Base-by-base conservation (phyloP, 1,284 basidiomycete species). In the Papiliotrema fonsecae region DNA sequence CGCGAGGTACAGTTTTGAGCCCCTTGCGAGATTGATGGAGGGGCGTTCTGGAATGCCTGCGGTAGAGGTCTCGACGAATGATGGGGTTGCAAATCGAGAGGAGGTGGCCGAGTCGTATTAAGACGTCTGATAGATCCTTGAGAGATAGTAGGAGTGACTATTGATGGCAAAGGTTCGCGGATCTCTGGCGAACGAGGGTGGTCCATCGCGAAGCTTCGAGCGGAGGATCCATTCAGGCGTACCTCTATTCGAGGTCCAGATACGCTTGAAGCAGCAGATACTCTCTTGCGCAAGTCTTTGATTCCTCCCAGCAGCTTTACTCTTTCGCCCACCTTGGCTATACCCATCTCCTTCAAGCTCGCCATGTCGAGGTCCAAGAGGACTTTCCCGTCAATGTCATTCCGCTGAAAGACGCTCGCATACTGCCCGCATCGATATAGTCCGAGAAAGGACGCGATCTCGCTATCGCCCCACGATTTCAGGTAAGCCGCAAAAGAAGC, bases 301-400 rank as follows among this genome's bases (percentile, higher is more conserved):
- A 97, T 86, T 0, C 83, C 92, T 49, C 83, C 86, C 16, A 88
- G 65, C 45, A 97, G 85, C 64, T 88, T 82, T 16, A 96, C 82
- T 44, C 90, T 77, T 69, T 97, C 92, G 5, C 93, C 93, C 36
- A 97, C 85, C 70, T 86, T 90, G 39, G 77, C 66, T 26, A 97
- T 81, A 26, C 87, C 87, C 81, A 96, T 87, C 73, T 96, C 92
- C 69, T 85, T 88, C 39, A 97, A 74, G 2, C 83, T 86, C 4
- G 77, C 72, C 72, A 90, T 87, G 64, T 96, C 91, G 32, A 97
- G 76, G 61, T 97, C 92, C 44, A 96, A 78, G 6, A 97, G 72
- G 31, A 96, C 83, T 65, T 87, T 85, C 9, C 92, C 90, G 38
- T 88, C 77, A 57, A 97, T 92, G 67, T 96, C 90, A 74, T 92